phyloP scores from a whole-genome alignment of 306 rosid genomes.

The Canavalia gladiata region DNA sequence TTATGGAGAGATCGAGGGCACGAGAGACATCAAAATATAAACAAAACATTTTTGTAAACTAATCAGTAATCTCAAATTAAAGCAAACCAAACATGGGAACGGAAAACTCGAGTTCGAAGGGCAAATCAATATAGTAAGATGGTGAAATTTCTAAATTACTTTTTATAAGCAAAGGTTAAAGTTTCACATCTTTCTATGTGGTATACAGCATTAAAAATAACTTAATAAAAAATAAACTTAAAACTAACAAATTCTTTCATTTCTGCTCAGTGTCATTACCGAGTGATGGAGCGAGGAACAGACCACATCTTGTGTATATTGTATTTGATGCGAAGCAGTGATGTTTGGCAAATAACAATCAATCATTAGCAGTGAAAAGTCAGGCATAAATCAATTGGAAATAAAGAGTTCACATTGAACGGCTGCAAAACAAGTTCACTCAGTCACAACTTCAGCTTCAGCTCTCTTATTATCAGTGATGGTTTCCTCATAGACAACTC shows the following conservation, averaged over 20 bases:
- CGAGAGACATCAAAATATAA: too few species aligned
- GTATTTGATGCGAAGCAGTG: constrained; percentile 17
- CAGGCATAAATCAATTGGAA: constrained; percentile 37
- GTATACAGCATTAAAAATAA: neutral
- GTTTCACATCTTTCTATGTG: neutral
- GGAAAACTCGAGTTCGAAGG: neutral
- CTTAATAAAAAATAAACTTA: neutral
- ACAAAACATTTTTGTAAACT: too few species aligned
- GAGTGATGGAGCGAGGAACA: constrained; percentile 21
- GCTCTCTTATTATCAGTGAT: constrained; percentile 24
- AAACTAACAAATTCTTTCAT: constrained; percentile 17
- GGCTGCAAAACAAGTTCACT: constrained; percentile 44
- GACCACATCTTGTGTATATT: neutral
- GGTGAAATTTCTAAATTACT: neutral
- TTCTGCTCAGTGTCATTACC: constrained; percentile 11
- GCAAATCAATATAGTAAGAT: neutral
- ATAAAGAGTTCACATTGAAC: constrained; percentile 36
- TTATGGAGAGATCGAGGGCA: too few species aligned
- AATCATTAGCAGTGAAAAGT: constrained; percentile 30
- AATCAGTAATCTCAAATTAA: neutral
- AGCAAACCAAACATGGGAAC: neutral
- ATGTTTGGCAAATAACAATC: neutral
- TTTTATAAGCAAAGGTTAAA: neutral
- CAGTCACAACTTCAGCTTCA: constrained; percentile 44
- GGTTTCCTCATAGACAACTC: constrained; percentile 44